phyloP scores from a whole-genome alignment of 176 grass and related monocot species.

The Triticum monococcum region DNA sequence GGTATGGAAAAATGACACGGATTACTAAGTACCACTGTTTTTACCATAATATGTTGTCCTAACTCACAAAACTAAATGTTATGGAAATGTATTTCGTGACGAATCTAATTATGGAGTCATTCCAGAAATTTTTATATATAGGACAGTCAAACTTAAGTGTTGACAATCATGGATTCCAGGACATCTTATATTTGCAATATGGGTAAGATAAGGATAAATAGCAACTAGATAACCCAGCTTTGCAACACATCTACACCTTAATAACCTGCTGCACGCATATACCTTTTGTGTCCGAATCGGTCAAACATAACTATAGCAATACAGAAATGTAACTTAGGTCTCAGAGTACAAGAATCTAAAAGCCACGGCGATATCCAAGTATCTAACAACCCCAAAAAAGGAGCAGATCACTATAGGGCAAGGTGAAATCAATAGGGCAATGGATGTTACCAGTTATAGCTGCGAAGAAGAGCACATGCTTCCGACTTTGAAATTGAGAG shows the following conservation, averaged over 20 bases:
- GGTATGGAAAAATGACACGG: not conserved
- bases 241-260: conserved; percentile 18
- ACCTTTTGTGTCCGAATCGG: not conserved
- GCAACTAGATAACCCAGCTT: not conserved
- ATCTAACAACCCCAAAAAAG: not conserved
- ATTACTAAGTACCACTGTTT: not conserved
- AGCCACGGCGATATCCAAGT: not conserved
- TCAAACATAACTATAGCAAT: not conserved
- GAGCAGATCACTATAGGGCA: not conserved
- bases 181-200: not conserved
- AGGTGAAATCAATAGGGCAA: not conserved
- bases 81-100: not conserved
- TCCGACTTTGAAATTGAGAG: conserved; percentile 83
- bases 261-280: not conserved
- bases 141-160: not conserved
- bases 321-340: not conserved
- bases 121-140: not conserved
- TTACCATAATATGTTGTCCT: not conserved
- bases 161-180: not conserved
- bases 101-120: not conserved
- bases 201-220: not conserved
- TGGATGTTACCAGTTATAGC: conserved; percentile 72
- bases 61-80: not conserved
- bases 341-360: not conserved
- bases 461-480: conserved; percentile 87